Evolutionary conservation across 306 rosid species (phyloP), one percentile per base, ranked within the genome.

Genomic region (Phaseolus lunatus): DNA sequence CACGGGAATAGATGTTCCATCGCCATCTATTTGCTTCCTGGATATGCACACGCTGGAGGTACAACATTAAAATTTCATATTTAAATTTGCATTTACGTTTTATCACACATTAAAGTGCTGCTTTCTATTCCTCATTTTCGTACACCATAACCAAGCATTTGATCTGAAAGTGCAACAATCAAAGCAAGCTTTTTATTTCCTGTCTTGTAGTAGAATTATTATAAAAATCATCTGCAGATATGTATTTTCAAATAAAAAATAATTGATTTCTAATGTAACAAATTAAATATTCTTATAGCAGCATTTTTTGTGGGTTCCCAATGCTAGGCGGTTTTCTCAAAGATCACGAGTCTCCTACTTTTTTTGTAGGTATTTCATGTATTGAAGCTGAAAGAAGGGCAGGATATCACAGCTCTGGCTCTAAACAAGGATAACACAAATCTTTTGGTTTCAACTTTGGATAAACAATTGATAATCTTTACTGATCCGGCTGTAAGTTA

Each of bases 401-500:
- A 88, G 86, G 97, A 95, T 82, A 89, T 95, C 83, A 92, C 94
- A 23, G 84, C 99, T 50, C 72, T 95, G 47, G 93, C 97, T 70
- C 86, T 92, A 71, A 95, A 90, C 86, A 74, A 86, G 70, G 97
- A 95, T 58, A 88, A 87, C 75, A 92, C 99, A 63, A 95, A 92
- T 90, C 96, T 95, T 67, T 86, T 95, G 89, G 97, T 92, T 72
- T 92, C 99, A 19, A 95, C 99, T 62, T 82, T 58, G 35, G 96
- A 95, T 85, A 90, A 86, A 80, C 91, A 86, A 75, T 84, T 95
- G 90, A 84, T 95, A 77, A 80, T 95, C 83, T 92, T 92, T 91
- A 92, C 99, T 1, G 97, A 95, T 62, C 97, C 99, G 72, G 75
- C 97, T 54, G 99, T 95, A 87, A 88, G 99, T 90, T 61, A 62